phyloP scores from a whole-genome alignment of 2,329 filamentous ascomycete genomes.

The Verticillium isaacii region DNA sequence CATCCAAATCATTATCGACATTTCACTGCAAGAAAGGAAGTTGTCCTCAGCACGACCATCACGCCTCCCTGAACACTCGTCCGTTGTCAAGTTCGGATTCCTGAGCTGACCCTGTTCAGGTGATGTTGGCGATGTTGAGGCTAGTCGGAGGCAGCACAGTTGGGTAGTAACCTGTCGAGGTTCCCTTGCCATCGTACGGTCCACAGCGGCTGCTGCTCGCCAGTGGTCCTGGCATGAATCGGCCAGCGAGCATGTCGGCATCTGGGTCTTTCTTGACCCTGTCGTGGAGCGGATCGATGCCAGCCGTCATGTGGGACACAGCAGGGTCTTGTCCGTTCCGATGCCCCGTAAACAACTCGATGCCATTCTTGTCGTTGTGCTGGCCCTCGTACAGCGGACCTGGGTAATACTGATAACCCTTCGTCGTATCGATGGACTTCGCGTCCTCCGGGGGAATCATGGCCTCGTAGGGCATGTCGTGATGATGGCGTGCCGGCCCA shows the following conservation, averaged over 20 bases:
- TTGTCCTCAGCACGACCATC: background rate
- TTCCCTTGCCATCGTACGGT: conserved; percentile 49
- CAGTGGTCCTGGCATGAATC: conserved; percentile 37
- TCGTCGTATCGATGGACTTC: conserved; percentile 42
- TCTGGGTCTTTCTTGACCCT: conserved; percentile 46
- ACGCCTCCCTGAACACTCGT: background rate
- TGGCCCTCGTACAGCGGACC: conserved; percentile 41
- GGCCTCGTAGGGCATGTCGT: conserved; percentile 45
- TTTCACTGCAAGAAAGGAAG: background rate
- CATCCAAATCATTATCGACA: background rate
- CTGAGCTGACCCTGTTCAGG: background rate
- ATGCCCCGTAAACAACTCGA: conserved; percentile 45
- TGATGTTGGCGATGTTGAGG: conserved; percentile 29
- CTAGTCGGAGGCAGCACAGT: conserved; percentile 42
- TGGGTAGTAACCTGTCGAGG: conserved; percentile 50
- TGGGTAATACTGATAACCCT: conserved; percentile 53
- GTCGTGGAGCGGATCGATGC: conserved; percentile 21
- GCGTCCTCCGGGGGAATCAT: conserved; percentile 47
- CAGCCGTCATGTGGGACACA: conserved; percentile 23
- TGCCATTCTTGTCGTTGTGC: conserved; percentile 17
- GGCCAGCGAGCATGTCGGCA: conserved; percentile 36
- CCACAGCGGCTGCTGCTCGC: conserved; percentile 32
- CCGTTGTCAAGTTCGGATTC: background rate
- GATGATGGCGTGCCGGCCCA: conserved; percentile 36
- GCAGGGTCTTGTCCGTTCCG: conserved; percentile 26